Conservation (phyloP, 75 land plant genomes). For the Chamaecyparis obtusa region DNA sequence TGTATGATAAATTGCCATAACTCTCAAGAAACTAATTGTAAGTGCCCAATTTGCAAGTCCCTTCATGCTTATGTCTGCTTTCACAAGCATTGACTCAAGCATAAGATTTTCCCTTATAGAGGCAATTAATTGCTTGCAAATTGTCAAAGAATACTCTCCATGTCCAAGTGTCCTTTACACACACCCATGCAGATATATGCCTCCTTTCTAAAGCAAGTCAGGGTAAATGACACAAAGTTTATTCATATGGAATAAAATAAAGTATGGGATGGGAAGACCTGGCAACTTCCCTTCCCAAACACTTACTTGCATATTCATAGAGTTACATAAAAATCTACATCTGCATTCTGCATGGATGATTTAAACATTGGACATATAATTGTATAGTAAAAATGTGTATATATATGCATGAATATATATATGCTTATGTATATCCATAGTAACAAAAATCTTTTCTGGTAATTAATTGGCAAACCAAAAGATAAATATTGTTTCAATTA, state of each 20-base stretch:
- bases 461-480: no score
- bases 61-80: background rate
- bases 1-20: background rate
- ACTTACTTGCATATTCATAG: no score
- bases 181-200: background rate
- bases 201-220: background rate
- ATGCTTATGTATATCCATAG: no score
- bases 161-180: background rate
- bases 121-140: background rate
- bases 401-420: no score
- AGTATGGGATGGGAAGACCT: no score
- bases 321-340: no score
- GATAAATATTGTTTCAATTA: no score
- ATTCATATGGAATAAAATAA: background rate
- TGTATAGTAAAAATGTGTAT: no score
- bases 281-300: no score
- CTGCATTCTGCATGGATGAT: no score
- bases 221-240: background rate
- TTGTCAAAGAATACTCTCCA: background rate
- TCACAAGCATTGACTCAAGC: background rate
- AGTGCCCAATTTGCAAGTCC: background rate
- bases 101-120: background rate
- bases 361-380: no score
- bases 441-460: no score
- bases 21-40: background rate